phyloP scores from a whole-genome alignment of 2,329 filamentous ascomycete genomes.

The Clarireedia sp. region DNA sequence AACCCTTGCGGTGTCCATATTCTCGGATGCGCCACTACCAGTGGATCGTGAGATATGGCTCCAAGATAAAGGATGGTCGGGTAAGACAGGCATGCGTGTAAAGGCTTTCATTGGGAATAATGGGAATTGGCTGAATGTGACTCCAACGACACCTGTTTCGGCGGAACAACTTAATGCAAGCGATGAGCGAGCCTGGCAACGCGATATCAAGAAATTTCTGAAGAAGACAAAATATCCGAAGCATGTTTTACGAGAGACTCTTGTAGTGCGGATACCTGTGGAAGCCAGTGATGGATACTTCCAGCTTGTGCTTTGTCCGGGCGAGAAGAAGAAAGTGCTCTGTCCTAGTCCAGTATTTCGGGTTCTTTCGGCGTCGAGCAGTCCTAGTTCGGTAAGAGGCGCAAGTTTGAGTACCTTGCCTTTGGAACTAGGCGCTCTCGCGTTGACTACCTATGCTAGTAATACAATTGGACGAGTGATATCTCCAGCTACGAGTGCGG shows the following conservation, averaged over 20 bases:
- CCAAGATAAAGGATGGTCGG: slow-evolving; percentile 60
- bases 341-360: slow-evolving; percentile 62
- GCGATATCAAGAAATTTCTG: slow-evolving; percentile 56
- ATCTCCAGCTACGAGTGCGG: slow-evolving; percentile 35
- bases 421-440: slow-evolving; percentile 55
- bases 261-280: slow-evolving; percentile 56
- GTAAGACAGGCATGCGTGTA: slow-evolving; percentile 59
- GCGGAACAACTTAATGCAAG: slow-evolving; percentile 42
- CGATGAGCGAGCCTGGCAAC: slow-evolving; percentile 60
- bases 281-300: slow-evolving; percentile 60
- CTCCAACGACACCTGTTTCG: slow-evolving; percentile 43
- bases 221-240: slow-evolving; percentile 42
- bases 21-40: slow-evolving; percentile 51
- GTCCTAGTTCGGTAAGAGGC: slow-evolving; percentile 53
- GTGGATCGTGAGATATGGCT: slow-evolving; percentile 54
- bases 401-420: slow-evolving; percentile 58
- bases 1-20: slow-evolving; percentile 55
- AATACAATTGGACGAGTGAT: slow-evolving; percentile 39
- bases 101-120: slow-evolving; percentile 54
- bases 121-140: slow-evolving; percentile 59
- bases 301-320: slow-evolving; percentile 54
- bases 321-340: slow-evolving; percentile 47
- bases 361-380: slow-evolving; percentile 57
- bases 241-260: slow-evolving; percentile 53
- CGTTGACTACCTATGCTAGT: slow-evolving; percentile 35